A percentile compares a stretch with the other conserved stretches of the same genome.
phyloP scores from a whole-genome alignment of 139 green algal species.

The Coelastrella sp. region DNA sequence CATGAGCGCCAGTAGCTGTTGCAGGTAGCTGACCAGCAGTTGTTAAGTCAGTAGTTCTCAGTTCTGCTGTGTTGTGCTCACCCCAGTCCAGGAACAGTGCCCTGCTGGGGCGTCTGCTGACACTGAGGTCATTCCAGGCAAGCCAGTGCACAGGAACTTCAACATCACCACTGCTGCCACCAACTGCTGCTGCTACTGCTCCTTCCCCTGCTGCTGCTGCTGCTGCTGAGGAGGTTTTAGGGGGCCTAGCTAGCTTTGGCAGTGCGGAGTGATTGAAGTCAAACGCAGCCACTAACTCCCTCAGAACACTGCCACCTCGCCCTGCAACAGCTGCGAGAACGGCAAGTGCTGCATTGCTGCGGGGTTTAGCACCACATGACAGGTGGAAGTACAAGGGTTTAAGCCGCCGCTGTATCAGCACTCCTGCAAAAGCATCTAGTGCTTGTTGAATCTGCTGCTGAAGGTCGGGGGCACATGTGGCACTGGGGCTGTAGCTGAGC shows the following conservation, averaged over 20 bases:
- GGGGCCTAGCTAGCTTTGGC: slow-evolving; percentile 51
- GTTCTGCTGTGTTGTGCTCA: not conserved
- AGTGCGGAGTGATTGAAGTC: slow-evolving; percentile 70
- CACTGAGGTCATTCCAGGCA: slow-evolving; percentile 55
- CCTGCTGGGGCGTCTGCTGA: slow-evolving; percentile 60
- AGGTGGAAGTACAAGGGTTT: slow-evolving; percentile 69
- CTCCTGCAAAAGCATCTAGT: slow-evolving; percentile 17
- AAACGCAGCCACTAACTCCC: slow-evolving; percentile 62
- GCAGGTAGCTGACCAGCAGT: too few relatives aligned
- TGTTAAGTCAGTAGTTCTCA: not conserved
- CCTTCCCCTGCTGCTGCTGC: not conserved
- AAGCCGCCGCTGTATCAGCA: slow-evolving; percentile 54
- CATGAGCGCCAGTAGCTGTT: too few relatives aligned
- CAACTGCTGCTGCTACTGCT: not conserved
- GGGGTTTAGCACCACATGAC: slow-evolving; percentile 27
- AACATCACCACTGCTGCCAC: not conserved
- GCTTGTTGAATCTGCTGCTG: not conserved
- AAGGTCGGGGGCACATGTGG: not conserved
- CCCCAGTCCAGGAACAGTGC: slow-evolving; percentile 66
- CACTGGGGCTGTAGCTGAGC: slow-evolving; percentile 30
- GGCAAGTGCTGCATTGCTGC: slow-evolving; percentile 58
- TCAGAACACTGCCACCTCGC: not conserved
- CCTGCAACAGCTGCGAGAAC: slow-evolving; percentile 63
- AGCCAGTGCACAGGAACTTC: slow-evolving; percentile 37
- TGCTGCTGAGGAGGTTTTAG: slow-evolving; percentile 16